Base-by-base conservation (phyloP, 169 alveolate genomes). In the Plasmodium yoelii region DNA sequence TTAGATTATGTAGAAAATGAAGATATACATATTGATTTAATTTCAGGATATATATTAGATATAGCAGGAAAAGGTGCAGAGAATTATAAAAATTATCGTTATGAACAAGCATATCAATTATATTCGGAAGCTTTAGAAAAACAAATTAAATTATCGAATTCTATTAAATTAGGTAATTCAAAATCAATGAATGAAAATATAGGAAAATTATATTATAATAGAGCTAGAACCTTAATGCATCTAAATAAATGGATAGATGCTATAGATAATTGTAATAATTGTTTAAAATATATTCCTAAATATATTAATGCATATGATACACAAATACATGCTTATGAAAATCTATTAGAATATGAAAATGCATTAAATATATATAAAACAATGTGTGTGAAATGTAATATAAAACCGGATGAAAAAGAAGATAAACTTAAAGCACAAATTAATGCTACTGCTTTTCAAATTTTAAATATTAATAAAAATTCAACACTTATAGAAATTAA, bases 171-270 rank as follows among this genome's bases (percentile, higher is more conserved):
- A 47, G 75, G 86, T 13, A 34, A 7, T 4, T 34, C 42, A 34
- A 82, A 69, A 87, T 61, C 92, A 1, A 74, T 84, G 75, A 87
- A 91, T 65, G 89, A 77, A 34, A 93, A 91, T 82, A 63, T 93
- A 49, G 96, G 96, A 12, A 93, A 93, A 69, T 73, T 93, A 15
- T 92, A 89, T 64, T 93, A 93, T 73, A 93, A 93, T 86, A 92
- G 92, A 90, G 96, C 95, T 10, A 53, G 96, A 28, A 88, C 94
- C 0, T 90, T 93, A 56, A 89, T 93, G 92, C 96, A 93, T 73
- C 74, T 93, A 18, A 87, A 92, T 60, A 64, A 92, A 46, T 93
- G 96, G 96, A 87, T 88, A 13, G 95, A 89, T 57, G 77, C 92
- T n/a, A 84, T 93, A 19, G 95, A 91, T 18, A 77, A 90, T 46